These are phyloP conservation scores for Withania somnifera DNA, from an alignment of 305 asterid genomes.

Conservation along the genomic window DNA sequence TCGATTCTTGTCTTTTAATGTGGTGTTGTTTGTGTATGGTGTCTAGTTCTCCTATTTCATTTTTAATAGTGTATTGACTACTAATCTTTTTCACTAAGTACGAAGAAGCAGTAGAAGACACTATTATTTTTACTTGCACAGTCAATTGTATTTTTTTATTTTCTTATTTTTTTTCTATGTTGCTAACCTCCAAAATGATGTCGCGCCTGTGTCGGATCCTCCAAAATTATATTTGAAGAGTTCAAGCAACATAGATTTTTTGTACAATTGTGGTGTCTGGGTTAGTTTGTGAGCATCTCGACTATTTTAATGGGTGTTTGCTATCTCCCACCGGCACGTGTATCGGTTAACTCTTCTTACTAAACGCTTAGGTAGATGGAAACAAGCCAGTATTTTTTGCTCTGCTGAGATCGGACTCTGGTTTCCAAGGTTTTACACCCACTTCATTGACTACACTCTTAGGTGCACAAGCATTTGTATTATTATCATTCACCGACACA, in stretches of 20 bases:
- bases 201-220: no score
- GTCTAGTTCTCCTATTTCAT: neutral
- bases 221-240: neutral
- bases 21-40: neutral
- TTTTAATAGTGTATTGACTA: neutral
- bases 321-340: neutral
- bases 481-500: neutral
- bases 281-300: neutral
- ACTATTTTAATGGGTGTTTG: neutral
- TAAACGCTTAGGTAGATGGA: neutral
- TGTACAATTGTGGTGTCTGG: neutral
- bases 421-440: neutral
- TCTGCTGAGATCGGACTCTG: neutral
- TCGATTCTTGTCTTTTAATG: neutral
- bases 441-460: neutral
- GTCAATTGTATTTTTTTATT: neutral
- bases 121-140: neutral
- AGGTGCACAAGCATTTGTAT: neutral
- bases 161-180: neutral
- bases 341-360: neutral
- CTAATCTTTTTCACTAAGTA: neutral
- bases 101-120: neutral
- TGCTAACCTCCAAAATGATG: neutral
- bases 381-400: neutral
- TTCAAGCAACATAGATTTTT: neutral